phyloP scores from a whole-genome alignment of 2,329 filamentous ascomycete genomes.

The Exophiala dermatitidis region DNA sequence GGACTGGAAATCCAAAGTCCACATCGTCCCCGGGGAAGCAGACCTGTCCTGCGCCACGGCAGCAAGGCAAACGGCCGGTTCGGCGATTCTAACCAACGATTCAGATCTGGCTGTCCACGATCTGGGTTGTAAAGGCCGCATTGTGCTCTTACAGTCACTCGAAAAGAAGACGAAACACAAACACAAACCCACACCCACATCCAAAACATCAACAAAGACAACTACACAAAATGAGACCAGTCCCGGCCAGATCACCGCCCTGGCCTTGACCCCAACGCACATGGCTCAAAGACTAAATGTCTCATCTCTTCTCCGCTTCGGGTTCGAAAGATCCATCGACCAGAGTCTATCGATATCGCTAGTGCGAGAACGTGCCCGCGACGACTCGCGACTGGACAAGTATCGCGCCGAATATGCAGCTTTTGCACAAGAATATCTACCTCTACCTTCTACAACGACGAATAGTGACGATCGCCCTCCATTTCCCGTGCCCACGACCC shows the following conservation, averaged over 20 bases:
- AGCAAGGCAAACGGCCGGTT: slow-evolving; percentile 45
- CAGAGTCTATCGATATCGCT: slow-evolving; percentile 23
- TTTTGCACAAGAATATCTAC: slow-evolving; percentile 35
- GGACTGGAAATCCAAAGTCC: slow-evolving; percentile 36
- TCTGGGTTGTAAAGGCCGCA: slow-evolving; percentile 53
- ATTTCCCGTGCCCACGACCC: neutral
- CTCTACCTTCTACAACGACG: neutral
- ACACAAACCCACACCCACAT: slow-evolving; percentile 1
- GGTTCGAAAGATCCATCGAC: slow-evolving; percentile 35
- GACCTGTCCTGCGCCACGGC: slow-evolving; percentile 69
- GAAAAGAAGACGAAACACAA: slow-evolving; percentile 31
- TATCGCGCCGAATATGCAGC: slow-evolving; percentile 26
- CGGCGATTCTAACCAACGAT: slow-evolving; percentile 69
- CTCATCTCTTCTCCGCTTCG: slow-evolving; percentile 32
- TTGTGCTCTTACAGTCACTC: slow-evolving; percentile 64
- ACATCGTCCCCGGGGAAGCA: slow-evolving; percentile 74
- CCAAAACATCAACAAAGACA: neutral
- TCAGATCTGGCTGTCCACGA: slow-evolving; percentile 76
- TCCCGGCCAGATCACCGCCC: slow-evolving; percentile 5
- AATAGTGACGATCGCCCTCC: no score
- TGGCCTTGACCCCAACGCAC: slow-evolving; percentile 14
- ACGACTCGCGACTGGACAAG: slow-evolving; percentile 13
- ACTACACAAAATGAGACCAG: neutral
- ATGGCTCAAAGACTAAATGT: slow-evolving; percentile 33
- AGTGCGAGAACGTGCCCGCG: slow-evolving; percentile 32